Base-by-base conservation (phyloP, 352 stramenopile genomes). In the Globisporangium recalcitrans region DNA sequence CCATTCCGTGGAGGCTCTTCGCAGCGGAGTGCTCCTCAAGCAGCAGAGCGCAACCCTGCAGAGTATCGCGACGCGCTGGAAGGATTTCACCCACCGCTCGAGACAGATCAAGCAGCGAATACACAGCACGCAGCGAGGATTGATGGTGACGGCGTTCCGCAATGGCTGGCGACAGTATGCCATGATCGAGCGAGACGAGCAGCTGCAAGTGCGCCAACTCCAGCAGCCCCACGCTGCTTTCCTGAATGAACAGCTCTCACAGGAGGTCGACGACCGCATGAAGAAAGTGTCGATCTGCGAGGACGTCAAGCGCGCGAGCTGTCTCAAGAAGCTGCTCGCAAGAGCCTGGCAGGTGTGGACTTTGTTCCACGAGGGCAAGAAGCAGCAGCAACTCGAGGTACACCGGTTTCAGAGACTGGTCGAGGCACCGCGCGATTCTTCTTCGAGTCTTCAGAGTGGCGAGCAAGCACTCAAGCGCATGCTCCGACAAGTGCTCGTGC, bases 201-300 rank as follows among this genome's bases (percentile, higher is more conserved):
- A 62, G 58, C 40, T 14, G 4, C 31, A 74, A 55, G 19, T 38
- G 7, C 52, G 47, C 4, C 60, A 64, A 21, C 67, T 82, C 3
- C 10, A 48, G 24, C 42, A 46, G 4, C 32, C 71, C 0, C 74
- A 80, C 51, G n/a, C 62, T 4, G 14, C 58, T 0, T 80, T 65
- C 14, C 49, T 77, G n/a, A 68, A 59, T 7, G 62, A 69, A 21
- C 77, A 72, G 69, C 60, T 80, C 16, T 51, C 52, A 1, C 51
- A 40, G 9, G 53, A 72, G 26, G 10, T 74, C 4, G 58, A 70
- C 1, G 34, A 60, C 0, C 64, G 72, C 1, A 71, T 78, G 60
- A 48, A 27, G 5, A 31, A 34, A 1, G 58, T 80, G n/a, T 38
- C 52, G n/a, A 51, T 47, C n/a, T 70, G 56, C 52, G 72, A 82